Base-by-base conservation (phyloP, 352 stramenopile species). In the Pythium graminicola region DNA sequence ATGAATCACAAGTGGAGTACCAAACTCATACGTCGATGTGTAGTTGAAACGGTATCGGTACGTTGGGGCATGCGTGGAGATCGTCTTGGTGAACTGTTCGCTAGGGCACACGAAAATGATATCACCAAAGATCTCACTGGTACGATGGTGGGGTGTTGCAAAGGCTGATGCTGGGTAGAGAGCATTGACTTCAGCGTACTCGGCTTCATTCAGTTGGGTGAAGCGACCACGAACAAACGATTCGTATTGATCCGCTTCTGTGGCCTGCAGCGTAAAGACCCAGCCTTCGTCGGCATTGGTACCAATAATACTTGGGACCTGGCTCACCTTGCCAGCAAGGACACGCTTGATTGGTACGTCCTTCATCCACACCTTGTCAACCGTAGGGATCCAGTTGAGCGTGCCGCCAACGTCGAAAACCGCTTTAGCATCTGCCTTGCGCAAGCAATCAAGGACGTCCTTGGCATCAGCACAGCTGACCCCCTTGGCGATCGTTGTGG, bases 21-120 rank as follows among this genome's bases (percentile, higher is more conserved):
- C 54, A 17, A 32, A 4, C 16, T 11, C 19, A 41, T 10, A 22
- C 11, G 41, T 14, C n/a, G 26, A 16, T 0, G 45, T 24, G 1
- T 40, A 16, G 46, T 62, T 62, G 54, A 47, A 62, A 4, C 54
- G 54, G 46, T 62, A 62, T 36, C 46, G 45, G n/a, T 39, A 62
- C 4, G 39, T 41, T 20, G 44, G 36, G 16, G 13, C 4, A 13
- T 29, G 6, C 14, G 22, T 14, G 28, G 16, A 17, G 13, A 17
- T 13, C 8, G 45, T 35, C 7, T 49, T 6, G 7, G 7, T 32
- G 13, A 35, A 35, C 29, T 35, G 29, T 10, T 61, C 54, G 14
- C 54, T 49, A 9, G 54, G 19, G 17, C 54, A 61, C 19, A 49
- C 35, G 23, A 50, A 61, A 8, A 17, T 19, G 4, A 35, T 14